Evolutionary conservation across 1,284 basidiomycete species (phyloP).

Genomic region (Boletus holoroseus): DNA sequence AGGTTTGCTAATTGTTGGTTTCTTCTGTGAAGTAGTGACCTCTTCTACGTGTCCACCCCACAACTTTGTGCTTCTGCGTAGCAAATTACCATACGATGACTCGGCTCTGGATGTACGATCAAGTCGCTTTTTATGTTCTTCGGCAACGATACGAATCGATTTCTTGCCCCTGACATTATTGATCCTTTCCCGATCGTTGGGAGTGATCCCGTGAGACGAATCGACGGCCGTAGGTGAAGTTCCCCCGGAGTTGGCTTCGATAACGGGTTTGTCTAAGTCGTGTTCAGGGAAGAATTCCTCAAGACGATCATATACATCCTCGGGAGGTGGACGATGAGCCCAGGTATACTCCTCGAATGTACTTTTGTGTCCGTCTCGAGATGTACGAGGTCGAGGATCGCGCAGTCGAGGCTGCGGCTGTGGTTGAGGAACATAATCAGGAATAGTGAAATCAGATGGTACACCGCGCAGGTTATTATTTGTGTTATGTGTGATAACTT

Average conservation of each 20-base stretch:
- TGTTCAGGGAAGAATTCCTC: constrained; percentile 96
- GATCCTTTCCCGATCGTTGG: constrained; percentile 39
- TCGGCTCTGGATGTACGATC: constrained; percentile 55
- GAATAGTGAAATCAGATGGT: constrained; percentile 17
- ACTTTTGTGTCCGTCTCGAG: constrained; percentile 38
- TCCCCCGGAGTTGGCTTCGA: constrained; percentile 77
- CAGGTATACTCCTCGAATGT: constrained; percentile 69
- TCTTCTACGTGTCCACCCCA: constrained; percentile 95
- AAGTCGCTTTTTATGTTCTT: constrained; percentile 68
- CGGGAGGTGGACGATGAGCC: constrained; percentile 87
- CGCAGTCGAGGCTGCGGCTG: constrained; percentile 22
- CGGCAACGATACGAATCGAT: constrained; percentile 89
- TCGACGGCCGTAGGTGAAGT: constrained; percentile 74
- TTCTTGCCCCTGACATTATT: constrained; percentile 57
- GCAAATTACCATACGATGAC: constrained; percentile 44
- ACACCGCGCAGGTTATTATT: constrained; percentile 16
- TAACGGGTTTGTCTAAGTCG: constrained; percentile 93
- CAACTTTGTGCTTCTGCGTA: constrained; percentile 86
- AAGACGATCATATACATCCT: constrained; percentile 89
- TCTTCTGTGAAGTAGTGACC: constrained; percentile 67
- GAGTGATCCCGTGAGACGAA: constrained; percentile 36
- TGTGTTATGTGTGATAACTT: constrained; percentile 30
- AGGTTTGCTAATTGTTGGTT: constrained; percentile 42
- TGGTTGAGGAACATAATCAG: constrained; percentile 20
- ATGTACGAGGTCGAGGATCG: constrained; percentile 20